These are phyloP conservation scores for Nakaseomyces bracarensis DNA, from an alignment of 1,139 yeast genomes.

Conservation along the genomic window DNA sequence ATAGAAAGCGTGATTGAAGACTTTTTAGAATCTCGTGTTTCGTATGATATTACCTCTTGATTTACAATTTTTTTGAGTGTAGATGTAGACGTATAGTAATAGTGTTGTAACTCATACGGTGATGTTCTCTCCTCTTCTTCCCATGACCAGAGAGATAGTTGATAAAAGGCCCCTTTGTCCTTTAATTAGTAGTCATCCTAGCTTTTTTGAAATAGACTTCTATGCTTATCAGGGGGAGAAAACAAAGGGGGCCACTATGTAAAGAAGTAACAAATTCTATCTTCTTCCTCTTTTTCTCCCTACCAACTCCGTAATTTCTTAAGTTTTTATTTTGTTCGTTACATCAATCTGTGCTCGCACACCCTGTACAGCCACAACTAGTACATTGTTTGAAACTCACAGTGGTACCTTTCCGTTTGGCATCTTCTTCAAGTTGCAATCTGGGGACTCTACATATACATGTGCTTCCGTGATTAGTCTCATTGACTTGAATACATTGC, in stretches of 20 bases:
- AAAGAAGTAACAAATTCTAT: not conserved
- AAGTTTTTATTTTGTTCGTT: not conserved
- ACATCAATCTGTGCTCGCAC: slow-evolving; percentile 68
- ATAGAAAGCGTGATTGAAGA: not conserved
- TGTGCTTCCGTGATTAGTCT: slow-evolving; percentile 54
- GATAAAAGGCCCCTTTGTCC: too few species aligned
- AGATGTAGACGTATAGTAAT: too few species aligned
- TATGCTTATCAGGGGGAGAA: not conserved
- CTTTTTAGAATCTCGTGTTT: not conserved
- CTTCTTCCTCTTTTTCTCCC: not conserved
- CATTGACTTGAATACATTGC: slow-evolving; percentile 62
- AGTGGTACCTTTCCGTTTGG: slow-evolving; percentile 17
- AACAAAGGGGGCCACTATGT: too few species aligned
- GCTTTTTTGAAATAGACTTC: not conserved
- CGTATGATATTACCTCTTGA: not conserved
- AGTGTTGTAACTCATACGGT: too few species aligned
- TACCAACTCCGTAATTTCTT: too few species aligned
- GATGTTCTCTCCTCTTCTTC: too few species aligned
- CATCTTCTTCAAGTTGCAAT: slow-evolving; percentile 38
- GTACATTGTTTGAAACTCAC: slow-evolving; percentile 51
- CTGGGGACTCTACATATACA: slow-evolving; percentile 87
- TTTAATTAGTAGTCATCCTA: not conserved
- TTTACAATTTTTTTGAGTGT: not conserved
- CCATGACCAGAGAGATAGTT: too few species aligned
- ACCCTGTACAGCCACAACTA: slow-evolving; percentile 85